Percentiles rank a stretch among this genome's conserved stretches.
These are phyloP conservation scores for Ensete ventricosum DNA, from an alignment of 176 grass and related monocot genomes.

Conservation along the genomic window DNA sequence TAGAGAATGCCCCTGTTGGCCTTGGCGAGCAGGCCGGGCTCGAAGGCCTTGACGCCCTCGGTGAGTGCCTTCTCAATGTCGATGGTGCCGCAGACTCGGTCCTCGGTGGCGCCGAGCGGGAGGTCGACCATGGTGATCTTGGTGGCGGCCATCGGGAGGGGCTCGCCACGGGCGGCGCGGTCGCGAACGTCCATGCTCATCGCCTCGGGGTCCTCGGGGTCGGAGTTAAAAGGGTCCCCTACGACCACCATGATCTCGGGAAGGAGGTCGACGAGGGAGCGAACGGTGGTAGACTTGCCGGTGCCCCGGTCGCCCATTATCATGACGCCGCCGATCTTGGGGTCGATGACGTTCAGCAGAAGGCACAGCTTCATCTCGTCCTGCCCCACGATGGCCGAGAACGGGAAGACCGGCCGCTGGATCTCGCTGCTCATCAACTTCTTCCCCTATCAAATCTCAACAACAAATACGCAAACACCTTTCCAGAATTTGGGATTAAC, in stretches of 20 bases:
- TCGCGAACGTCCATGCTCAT: conserved; percentile 74
- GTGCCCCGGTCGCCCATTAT: conserved; percentile 98
- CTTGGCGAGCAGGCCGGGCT: conserved; percentile 88
- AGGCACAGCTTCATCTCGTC: conserved; percentile 99
- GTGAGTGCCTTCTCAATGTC: conserved; percentile 99
- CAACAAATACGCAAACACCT: not conserved
- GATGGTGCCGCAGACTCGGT: conserved; percentile 96
- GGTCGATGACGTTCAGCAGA: conserved; percentile 95
- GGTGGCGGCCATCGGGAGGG: conserved; percentile 35
- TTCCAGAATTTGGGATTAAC: not conserved
- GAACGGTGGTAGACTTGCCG: conserved; percentile 88
- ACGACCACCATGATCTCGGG: conserved; percentile 74
- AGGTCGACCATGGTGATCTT: conserved; percentile 98
- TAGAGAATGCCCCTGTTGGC: conserved; percentile 96
- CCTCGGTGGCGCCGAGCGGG: conserved; percentile 91
- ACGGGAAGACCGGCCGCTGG: conserved; percentile 87
- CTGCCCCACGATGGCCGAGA: conserved; percentile 92
- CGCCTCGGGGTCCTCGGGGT: conserved; percentile 79
- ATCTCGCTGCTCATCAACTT: conserved; percentile 40
- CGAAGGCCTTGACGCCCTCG: conserved; percentile 94
- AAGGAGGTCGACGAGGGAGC: conserved; percentile 90
- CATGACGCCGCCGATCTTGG: conserved; percentile 98
- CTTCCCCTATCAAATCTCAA: conserved; percentile 14
- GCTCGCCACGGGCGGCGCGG: conserved; percentile 37
- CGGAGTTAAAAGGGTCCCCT: conserved; percentile 95